A percentile compares a stretch with the other conserved stretches of the same genome.
Conservation (phyloP, 1,284 basidiomycete species). For the Pseudozyma hubeiensis region DNA sequence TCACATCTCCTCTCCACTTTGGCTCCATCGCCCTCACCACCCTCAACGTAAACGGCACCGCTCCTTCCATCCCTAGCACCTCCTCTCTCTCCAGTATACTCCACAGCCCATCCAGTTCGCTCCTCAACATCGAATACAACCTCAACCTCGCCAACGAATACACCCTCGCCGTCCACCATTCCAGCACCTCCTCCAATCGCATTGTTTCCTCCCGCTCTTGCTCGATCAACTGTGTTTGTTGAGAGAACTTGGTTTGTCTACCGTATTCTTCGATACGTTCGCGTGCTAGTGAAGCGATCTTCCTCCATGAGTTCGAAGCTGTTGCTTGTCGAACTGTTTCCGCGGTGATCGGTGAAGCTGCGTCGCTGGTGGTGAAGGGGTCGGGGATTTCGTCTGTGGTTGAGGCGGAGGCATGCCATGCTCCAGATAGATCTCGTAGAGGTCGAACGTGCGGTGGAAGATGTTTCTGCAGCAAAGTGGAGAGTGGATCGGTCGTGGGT, state of each 20-base stretch:
- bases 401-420: constrained; percentile 16
- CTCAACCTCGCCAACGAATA: constrained; percentile 41
- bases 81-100: constrained; percentile 10
- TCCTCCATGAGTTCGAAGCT: constrained; percentile 34
- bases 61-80: constrained; percentile 2
- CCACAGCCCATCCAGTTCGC: constrained; percentile 39
- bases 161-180: constrained; percentile 52
- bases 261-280: constrained; percentile 12
- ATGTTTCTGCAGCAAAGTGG: constrained; percentile 43
- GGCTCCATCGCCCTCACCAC: constrained; percentile 34
- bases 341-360: neutral
- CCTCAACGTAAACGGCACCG: constrained; percentile 32
- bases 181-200: constrained; percentile 8
- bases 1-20: constrained; percentile 15
- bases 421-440: constrained; percentile 31
- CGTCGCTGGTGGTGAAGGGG: constrained; percentile 6
- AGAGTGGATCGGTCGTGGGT: constrained; percentile 43
- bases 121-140: constrained; percentile 36
- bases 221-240: neutral
- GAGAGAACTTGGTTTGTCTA: neutral
- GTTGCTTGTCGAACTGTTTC: constrained; percentile 22
- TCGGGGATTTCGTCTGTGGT: constrained; percentile 6
- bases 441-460: constrained; percentile 39
- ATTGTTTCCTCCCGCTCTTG: neutral
- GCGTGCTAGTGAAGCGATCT: constrained; percentile 28